A percentile compares a stretch with the other conserved stretches of the same genome.
These are phyloP conservation scores for Phoma herbarum DNA, from an alignment of 2,329 filamentous ascomycete species.

Conservation along the genomic window DNA sequence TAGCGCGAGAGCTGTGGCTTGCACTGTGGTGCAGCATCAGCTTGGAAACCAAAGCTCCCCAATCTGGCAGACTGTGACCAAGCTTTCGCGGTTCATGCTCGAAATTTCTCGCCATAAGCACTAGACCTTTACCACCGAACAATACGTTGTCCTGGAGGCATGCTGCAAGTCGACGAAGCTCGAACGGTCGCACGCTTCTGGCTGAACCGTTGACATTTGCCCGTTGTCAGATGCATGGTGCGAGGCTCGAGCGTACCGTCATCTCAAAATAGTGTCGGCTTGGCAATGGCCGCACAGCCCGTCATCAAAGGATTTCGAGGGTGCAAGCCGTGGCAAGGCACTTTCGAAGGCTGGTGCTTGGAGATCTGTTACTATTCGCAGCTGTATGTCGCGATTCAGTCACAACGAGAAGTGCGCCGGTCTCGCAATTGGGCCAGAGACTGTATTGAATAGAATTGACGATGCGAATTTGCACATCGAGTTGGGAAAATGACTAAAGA, in stretches of 20 bases:
- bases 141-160: neutral
- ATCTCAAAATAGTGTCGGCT: conserved; percentile 17
- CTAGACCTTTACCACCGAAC: neutral
- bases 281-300: conserved; percentile 12
- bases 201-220: conserved; percentile 5
- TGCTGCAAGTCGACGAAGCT: neutral
- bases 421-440: neutral
- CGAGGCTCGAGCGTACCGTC: conserved; percentile 12
- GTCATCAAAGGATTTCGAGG: conserved; percentile 1
- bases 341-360: conserved; percentile 9
- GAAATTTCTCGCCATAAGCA: neutral
- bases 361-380: conserved; percentile 14
- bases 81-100: neutral
- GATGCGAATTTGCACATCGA: neutral
- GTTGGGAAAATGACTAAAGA: neutral
- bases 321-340: neutral
- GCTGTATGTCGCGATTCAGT: conserved; percentile 3
- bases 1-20: conserved; percentile 21
- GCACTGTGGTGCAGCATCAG: conserved; percentile 17
- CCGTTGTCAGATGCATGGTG: conserved; percentile 12
- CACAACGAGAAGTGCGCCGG: neutral
- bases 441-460: neutral
- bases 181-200: neutral
- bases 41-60: conserved; percentile 10
- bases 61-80: conserved; percentile 1